Evolutionary conservation across 2,329 filamentous ascomycete species (phyloP).

Genomic region (Calonectria montana): DNA sequence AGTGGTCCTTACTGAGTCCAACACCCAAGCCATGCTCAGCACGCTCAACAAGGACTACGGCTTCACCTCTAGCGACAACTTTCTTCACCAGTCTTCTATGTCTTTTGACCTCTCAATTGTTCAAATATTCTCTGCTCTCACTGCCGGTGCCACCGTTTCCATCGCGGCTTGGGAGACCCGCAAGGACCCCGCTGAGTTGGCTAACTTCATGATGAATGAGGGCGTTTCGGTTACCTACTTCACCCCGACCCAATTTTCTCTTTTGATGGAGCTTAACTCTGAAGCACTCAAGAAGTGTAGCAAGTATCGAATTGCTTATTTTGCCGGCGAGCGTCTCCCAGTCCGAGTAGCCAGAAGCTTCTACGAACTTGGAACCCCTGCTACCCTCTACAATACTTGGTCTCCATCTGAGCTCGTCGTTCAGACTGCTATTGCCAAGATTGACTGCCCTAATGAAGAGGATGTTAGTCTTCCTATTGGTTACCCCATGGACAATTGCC

Average conservation of each 20-base stretch:
- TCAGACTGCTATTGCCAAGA: slow-evolving; percentile 35
- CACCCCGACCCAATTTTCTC: slow-evolving; percentile 37
- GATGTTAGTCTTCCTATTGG: slow-evolving; percentile 36
- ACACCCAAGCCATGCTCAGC: slow-evolving; percentile 41
- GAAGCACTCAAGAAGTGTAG: slow-evolving; percentile 31
- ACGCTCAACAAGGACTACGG: slow-evolving; percentile 36
- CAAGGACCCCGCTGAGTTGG: slow-evolving; percentile 38
- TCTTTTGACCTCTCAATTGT: slow-evolving; percentile 41
- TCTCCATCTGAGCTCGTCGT: slow-evolving; percentile 38
- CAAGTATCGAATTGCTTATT: slow-evolving; percentile 37
- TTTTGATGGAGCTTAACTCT: slow-evolving; percentile 37
- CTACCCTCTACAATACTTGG: slow-evolving; percentile 38
- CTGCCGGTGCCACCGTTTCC: slow-evolving; percentile 35
- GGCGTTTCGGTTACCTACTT: slow-evolving; percentile 37
- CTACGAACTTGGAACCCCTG: slow-evolving; percentile 38
- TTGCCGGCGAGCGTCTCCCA: slow-evolving; percentile 38
- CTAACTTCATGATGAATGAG: slow-evolving; percentile 37
- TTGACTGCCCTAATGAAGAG: slow-evolving; percentile 29
- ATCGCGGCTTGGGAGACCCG: slow-evolving; percentile 38
- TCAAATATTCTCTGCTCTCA: slow-evolving; percentile 37
- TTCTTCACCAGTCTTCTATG: slow-evolving; percentile 39
- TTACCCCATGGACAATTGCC: slow-evolving; percentile 42
- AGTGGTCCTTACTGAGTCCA: slow-evolving; percentile 38
- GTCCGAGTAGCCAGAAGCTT: slow-evolving; percentile 37
- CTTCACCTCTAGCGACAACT: slow-evolving; percentile 32